phyloP scores from a whole-genome alignment of 1,139 yeast species.

The Ogataea hybrid region DNA sequence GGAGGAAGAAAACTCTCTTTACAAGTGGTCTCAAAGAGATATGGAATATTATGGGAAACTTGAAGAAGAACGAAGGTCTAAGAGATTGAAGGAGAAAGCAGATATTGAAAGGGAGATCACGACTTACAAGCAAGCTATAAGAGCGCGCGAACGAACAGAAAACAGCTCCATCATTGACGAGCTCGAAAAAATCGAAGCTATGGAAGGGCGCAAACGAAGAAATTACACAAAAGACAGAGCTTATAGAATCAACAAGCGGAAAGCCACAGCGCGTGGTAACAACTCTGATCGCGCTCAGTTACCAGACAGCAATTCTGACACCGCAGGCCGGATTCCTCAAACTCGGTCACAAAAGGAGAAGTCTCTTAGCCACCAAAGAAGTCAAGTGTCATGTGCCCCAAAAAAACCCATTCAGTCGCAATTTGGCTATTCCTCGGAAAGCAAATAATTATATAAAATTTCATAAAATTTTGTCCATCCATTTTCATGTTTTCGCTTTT shows the following conservation, averaged over 20 bases:
- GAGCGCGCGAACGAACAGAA: constrained; percentile 2
- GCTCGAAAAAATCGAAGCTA: background rate
- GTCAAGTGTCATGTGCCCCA: too few relatives aligned
- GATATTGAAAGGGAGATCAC: constrained; percentile 19
- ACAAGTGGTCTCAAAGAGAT: constrained; percentile 37
- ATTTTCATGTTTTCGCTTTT: constrained; percentile 9
- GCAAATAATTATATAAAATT: background rate
- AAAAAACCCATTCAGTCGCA: background rate
- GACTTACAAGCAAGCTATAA: constrained; percentile 14
- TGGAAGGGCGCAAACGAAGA: background rate
- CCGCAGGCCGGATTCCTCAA: too few relatives aligned
- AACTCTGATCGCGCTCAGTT: too few relatives aligned
- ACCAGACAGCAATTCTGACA: too few relatives aligned
- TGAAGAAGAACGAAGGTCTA: constrained; percentile 11
- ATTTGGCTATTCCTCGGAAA: constrained; percentile 11
- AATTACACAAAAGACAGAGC: background rate
- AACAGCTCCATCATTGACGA: background rate
- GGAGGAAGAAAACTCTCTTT: constrained; percentile 40
- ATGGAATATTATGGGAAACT: constrained; percentile 28
- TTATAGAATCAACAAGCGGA: background rate
- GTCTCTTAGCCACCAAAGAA: too few relatives aligned
- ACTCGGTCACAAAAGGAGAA: too few relatives aligned
- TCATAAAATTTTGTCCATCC: constrained; percentile 1
- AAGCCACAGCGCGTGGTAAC: too few relatives aligned
- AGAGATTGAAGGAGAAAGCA: constrained; percentile 12